These are phyloP conservation scores for Trypanosoma congolense DNA, from an alignment of 208 protist species.

Conservation along the genomic window DNA sequence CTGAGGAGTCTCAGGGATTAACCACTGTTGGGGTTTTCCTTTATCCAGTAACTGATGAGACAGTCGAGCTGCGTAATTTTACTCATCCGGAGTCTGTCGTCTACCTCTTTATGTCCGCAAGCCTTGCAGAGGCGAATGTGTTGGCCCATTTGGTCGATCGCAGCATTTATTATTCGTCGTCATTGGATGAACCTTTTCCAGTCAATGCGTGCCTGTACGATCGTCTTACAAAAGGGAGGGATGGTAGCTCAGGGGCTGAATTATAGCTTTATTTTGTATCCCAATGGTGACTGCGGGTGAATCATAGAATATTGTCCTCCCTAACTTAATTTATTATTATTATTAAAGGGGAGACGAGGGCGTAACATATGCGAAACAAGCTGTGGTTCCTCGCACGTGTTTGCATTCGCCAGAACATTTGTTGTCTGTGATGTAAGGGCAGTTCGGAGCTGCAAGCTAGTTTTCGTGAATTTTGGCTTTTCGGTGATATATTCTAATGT, in stretches of 20 bases:
- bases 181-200: slow-evolving; percentile 32
- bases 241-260: not conserved
- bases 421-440: too few relatives aligned
- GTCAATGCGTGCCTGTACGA: slow-evolving; percentile 77
- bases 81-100: slow-evolving; percentile 48
- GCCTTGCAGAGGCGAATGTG: slow-evolving; percentile 19
- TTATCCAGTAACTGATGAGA: slow-evolving; percentile 21
- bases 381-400: too few relatives aligned
- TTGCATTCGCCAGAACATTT: too few relatives aligned
- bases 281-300: too few relatives aligned
- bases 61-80: slow-evolving; percentile 38
- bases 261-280: not conserved
- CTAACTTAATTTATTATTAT: too few relatives aligned
- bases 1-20: slow-evolving; percentile 35
- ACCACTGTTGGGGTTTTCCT: slow-evolving; percentile 45
- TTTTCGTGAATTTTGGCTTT: too few relatives aligned
- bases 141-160: slow-evolving; percentile 23
- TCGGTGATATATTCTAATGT: too few relatives aligned
- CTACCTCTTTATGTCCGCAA: slow-evolving; percentile 56
- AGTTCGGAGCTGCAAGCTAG: too few relatives aligned
- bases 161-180: slow-evolving; percentile 25
- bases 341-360: too few relatives aligned
- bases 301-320: too few relatives aligned
- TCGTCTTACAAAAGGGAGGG: slow-evolving; percentile 50
- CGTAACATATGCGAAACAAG: too few relatives aligned